A percentile compares a stretch with the other conserved stretches of the same genome.
Evolutionary conservation across 2,329 filamentous ascomycete species (phyloP).

Genomic region (Verticillium isaacii): DNA sequence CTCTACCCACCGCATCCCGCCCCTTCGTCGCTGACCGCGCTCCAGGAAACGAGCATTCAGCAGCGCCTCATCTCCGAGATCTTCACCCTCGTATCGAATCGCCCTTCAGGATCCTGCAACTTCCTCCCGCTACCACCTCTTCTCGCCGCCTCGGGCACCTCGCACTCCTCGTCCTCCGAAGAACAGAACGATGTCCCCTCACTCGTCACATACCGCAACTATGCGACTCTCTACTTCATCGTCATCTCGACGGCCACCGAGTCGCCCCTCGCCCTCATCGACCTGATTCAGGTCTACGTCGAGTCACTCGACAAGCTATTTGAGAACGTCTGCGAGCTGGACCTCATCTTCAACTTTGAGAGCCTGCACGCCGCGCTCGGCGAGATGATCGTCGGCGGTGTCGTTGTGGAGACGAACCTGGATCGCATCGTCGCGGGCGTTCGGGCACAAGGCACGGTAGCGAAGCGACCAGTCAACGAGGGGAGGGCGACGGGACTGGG

Average conservation of each 20-base stretch:
- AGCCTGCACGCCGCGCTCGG: constrained; percentile 84
- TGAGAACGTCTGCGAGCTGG: constrained; percentile 97
- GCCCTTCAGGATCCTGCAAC: constrained; percentile 89
- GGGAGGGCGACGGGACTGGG: constrained; percentile 42
- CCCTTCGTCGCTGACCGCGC: background rate
- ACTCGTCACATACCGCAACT: constrained; percentile 95
- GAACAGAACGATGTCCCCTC: constrained; percentile 85
- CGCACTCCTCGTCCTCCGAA: constrained; percentile 59
- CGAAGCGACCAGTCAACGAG: constrained; percentile 75
- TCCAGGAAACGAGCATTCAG: constrained; percentile 91
- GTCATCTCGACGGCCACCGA: constrained; percentile 95
- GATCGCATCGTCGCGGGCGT: constrained; percentile 87
- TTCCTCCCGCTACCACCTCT: constrained; percentile 78
- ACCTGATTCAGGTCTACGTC: constrained; percentile 97
- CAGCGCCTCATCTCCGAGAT: constrained; percentile 97
- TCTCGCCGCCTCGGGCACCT: constrained; percentile 57
- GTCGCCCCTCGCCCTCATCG: constrained; percentile 89
- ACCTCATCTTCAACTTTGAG: constrained; percentile 99
- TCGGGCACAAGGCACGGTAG: constrained; percentile 68
- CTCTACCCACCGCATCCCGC: background rate
- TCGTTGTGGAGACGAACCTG: constrained; percentile 87
- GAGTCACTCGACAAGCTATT: constrained; percentile 92
- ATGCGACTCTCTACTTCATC: constrained; percentile 98
- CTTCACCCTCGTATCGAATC: constrained; percentile 90
- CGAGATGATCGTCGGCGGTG: constrained; percentile 94